These are phyloP conservation scores for Trypanosomatidae sp. DNA, from an alignment of 208 protist genomes.

Conservation along the genomic window DNA sequence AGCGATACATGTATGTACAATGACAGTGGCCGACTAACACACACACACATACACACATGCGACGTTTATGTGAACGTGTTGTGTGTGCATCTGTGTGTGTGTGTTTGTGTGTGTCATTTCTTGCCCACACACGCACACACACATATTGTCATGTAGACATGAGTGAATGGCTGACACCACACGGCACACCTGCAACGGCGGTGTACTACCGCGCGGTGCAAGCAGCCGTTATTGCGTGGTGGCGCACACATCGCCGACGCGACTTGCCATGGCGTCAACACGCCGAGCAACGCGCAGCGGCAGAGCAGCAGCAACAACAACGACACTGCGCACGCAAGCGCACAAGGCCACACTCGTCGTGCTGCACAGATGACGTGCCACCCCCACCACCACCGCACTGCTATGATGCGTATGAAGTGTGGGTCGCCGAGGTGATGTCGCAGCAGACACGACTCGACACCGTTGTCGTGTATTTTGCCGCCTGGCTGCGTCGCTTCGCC, in stretches of 20 bases:
- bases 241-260: slow-evolving; percentile 12
- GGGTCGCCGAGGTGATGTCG: slow-evolving; percentile 93
- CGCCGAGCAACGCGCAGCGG: neutral
- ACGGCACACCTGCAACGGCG: slow-evolving; percentile 1
- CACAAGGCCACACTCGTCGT: too few relatives aligned
- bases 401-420: slow-evolving; percentile 78
- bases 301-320: too few relatives aligned
- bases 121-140: neutral
- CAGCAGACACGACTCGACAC: slow-evolving; percentile 91
- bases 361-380: too few relatives aligned
- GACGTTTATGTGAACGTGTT: neutral
- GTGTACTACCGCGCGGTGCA: slow-evolving; percentile 14
- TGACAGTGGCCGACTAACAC: neutral
- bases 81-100: neutral
- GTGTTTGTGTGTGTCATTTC: neutral
- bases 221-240: slow-evolving; percentile 16
- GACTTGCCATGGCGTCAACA: slow-evolving; percentile 15
- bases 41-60: slow-evolving; percentile 1
- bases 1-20: neutral
- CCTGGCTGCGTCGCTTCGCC: slow-evolving; percentile 86
- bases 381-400: neutral
- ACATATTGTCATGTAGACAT: neutral
- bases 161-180: slow-evolving; percentile 9
- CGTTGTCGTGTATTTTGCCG: slow-evolving; percentile 79
- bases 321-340: too few relatives aligned